Evolutionary conservation across 2,329 filamentous ascomycete species (phyloP).

Genomic region (Penicillium sp.): DNA sequence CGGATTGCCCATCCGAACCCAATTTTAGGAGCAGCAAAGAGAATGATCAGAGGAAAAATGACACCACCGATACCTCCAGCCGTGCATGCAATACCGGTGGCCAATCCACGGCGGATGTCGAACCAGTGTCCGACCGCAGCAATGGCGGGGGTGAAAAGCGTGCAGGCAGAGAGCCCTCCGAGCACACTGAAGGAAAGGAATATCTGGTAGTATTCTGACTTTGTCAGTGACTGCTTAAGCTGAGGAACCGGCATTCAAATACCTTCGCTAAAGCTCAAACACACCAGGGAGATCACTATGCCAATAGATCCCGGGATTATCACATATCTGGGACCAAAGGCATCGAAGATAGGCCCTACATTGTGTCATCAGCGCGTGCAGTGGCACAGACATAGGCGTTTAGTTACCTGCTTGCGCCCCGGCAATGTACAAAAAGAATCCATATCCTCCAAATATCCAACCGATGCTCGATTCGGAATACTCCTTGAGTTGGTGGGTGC

Average conservation of each 20-base stretch:
- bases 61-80: constrained; percentile 39
- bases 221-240: not conserved
- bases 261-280: constrained; percentile 26
- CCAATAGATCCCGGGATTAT: constrained; percentile 21
- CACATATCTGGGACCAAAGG: constrained; percentile 13
- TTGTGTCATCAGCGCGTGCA: not conserved
- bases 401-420: constrained; percentile 12
- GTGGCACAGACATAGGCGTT: not conserved
- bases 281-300: constrained; percentile 17
- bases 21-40: constrained; percentile 29
- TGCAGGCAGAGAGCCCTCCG: constrained; percentile 34
- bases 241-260: not conserved
- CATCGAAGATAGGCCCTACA: constrained; percentile 21
- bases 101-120: constrained; percentile 29
- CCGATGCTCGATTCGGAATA: constrained; percentile 37
- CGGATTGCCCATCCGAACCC: constrained; percentile 36
- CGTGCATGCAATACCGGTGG: constrained; percentile 39
- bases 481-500: constrained; percentile 32
- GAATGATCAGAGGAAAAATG: constrained; percentile 38
- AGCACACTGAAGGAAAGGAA: constrained; percentile 39
- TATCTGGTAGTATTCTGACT: constrained; percentile 41
- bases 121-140: constrained; percentile 40
- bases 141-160: constrained; percentile 35
- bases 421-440: constrained; percentile 33
- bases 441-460: constrained; percentile 41